Evolutionary conservation across 257 asterid species (phyloP).

Genomic region (Solanum bulbocastanum): DNA sequence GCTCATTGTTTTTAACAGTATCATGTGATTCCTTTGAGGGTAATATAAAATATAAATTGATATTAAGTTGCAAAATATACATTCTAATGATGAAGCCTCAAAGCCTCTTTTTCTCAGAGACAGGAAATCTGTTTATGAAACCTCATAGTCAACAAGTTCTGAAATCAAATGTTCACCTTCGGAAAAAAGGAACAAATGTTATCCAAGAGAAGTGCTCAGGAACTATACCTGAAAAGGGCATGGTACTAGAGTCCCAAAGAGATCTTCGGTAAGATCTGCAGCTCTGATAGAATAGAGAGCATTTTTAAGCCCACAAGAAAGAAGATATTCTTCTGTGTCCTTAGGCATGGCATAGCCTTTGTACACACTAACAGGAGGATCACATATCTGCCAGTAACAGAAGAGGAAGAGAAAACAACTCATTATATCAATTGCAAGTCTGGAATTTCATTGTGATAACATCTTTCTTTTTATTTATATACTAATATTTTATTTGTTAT

Average conservation of each 20-base stretch:
- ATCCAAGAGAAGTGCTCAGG: neutral
- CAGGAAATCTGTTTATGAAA: neutral
- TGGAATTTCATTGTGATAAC: neutral
- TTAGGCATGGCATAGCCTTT: slow-evolving; percentile 78
- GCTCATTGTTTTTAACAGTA: neutral
- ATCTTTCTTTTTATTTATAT: neutral
- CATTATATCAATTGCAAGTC: neutral
- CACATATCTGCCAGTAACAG: slow-evolving; percentile 51
- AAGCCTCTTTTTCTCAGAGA: neutral
- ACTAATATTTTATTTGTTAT: neutral
- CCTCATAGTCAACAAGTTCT: neutral
- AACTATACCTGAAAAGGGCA: slow-evolving; percentile 63
- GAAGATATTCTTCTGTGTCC: slow-evolving; percentile 80
- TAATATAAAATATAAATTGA: neutral
- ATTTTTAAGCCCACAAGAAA: slow-evolving; percentile 74
- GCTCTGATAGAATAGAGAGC: slow-evolving; percentile 82
- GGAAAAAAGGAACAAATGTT: neutral
- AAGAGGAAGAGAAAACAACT: slow-evolving; percentile 10
- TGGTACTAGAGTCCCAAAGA: slow-evolving; percentile 66
- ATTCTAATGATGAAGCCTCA: neutral
- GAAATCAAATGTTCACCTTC: neutral
- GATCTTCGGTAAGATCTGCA: slow-evolving; percentile 60
- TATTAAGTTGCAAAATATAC: neutral
- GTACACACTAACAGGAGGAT: slow-evolving; percentile 89
- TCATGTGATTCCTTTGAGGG: neutral